Percentiles rank a stretch among this genome's conserved stretches.
Evolutionary conservation across 306 rosid genomes (phyloP).

Genomic region (Crataegus laevigata): DNA sequence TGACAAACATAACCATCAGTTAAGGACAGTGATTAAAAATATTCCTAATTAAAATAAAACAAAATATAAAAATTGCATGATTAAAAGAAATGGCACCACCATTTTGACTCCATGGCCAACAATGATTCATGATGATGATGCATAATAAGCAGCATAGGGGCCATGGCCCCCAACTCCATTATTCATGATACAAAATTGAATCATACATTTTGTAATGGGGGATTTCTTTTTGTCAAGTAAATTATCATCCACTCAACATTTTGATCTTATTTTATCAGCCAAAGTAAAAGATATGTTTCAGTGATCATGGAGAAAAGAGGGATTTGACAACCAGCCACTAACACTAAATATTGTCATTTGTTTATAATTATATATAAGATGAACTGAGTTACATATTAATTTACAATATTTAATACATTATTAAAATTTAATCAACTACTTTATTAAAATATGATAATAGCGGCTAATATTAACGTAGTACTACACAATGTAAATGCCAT

Average conservation of each 20-base stretch:
- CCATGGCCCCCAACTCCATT: background rate
- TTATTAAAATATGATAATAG: background rate
- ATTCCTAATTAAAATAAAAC: background rate
- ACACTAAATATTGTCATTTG: background rate
- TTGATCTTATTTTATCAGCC: conserved; percentile 15
- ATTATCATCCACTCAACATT: conserved; percentile 51
- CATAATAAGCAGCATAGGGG: background rate
- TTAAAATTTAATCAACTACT: too few relatives aligned
- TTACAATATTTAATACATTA: too few relatives aligned
- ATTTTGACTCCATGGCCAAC: conserved; percentile 52
- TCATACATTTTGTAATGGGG: conserved; percentile 15
- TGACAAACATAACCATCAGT: too few relatives aligned
- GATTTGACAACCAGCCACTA: conserved; percentile 21
- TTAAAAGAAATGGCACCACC: conserved; percentile 41
- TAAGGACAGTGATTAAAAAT: background rate
- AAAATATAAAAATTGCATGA: conserved; percentile 9
- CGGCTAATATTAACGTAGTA: too few relatives aligned
- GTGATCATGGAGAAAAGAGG: background rate
- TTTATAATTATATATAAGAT: background rate
- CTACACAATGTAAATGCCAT: background rate
- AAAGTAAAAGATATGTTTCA: conserved; percentile 15
- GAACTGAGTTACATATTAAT: too few relatives aligned
- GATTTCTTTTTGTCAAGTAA: conserved; percentile 7
- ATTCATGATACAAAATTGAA: background rate
- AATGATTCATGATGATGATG: conserved; percentile 39